Percentiles rank a stretch among this genome's conserved stretches.
These are phyloP conservation scores for Nicotiana noctiflora DNA, from an alignment of 257 asterid species.

Conservation along the genomic window DNA sequence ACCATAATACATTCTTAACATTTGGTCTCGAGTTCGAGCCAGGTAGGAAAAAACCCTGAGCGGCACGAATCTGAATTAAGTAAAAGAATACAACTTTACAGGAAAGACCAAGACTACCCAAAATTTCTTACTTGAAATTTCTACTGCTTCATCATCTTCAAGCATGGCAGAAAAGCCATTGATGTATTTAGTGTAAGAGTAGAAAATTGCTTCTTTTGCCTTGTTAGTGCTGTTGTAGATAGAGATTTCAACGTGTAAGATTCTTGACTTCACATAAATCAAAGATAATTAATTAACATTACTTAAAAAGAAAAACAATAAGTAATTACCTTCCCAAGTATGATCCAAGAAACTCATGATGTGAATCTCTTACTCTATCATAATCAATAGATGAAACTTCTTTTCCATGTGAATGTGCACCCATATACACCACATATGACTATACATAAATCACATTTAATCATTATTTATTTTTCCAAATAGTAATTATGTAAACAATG, in stretches of 20 bases:
- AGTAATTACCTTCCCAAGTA: constrained; percentile 64
- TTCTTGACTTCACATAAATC: not conserved
- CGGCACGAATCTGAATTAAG: not conserved
- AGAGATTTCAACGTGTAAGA: not conserved
- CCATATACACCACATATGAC: constrained; percentile 91
- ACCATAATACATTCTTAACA: no score
- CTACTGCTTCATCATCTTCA: constrained; percentile 54
- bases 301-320: not conserved
- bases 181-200: constrained; percentile 76
- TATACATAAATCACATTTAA: constrained; percentile 12
- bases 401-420: constrained; percentile 72
- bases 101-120: not conserved
- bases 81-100: not conserved
- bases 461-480: not conserved
- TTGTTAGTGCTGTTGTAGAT: constrained; percentile 36
- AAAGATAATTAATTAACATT: not conserved
- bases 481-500: not conserved
- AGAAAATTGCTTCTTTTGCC: constrained; percentile 69
- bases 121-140: constrained; percentile 50
- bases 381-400: constrained; percentile 39
- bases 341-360: constrained; percentile 73
- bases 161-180: constrained; percentile 97
- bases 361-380: constrained; percentile 58
- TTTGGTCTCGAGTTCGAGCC: not conserved
- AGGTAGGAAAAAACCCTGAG: fast-evolving